phyloP scores from a whole-genome alignment of 2,329 filamentous ascomycete genomes.

The Fusarium liriodendri region DNA sequence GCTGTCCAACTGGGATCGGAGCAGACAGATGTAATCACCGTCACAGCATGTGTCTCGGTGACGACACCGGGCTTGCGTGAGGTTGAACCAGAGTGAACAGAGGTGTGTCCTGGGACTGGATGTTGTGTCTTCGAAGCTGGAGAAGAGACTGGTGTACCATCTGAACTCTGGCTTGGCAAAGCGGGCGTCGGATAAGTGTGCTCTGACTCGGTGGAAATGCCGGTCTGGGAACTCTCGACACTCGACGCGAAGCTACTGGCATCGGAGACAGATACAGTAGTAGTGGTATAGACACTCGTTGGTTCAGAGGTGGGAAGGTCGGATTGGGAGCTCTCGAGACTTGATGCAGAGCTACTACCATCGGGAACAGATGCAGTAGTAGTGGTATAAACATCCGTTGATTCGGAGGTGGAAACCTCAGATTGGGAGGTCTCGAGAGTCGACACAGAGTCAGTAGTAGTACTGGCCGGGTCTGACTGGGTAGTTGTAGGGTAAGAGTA shows the following conservation, averaged over 20 bases:
- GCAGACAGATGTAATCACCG: neutral
- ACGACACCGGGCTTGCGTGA: neutral
- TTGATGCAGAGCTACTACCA: neutral
- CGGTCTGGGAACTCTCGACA: neutral
- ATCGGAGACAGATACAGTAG: neutral
- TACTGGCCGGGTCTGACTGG: neutral
- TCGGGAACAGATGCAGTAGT: neutral
- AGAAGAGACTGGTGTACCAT: neutral
- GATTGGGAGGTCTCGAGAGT: neutral
- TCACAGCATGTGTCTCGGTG: neutral
- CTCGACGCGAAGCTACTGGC: neutral
- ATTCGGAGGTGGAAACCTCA: neutral
- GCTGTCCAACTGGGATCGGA: neutral
- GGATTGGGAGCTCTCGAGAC: neutral
- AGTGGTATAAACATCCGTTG: neutral
- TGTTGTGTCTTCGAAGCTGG: neutral
- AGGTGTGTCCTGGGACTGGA: neutral
- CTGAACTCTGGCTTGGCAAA: neutral
- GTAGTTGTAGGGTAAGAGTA: neutral
- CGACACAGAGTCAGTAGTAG: neutral
- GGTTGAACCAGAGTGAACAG: neutral
- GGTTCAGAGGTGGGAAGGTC: neutral
- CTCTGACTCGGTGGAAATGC: neutral
- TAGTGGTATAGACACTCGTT: neutral
- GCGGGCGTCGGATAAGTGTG: neutral